Evolutionary conservation across 352 stramenopile species (phyloP).

Genomic region (Pythium scleroteichum): DNA sequence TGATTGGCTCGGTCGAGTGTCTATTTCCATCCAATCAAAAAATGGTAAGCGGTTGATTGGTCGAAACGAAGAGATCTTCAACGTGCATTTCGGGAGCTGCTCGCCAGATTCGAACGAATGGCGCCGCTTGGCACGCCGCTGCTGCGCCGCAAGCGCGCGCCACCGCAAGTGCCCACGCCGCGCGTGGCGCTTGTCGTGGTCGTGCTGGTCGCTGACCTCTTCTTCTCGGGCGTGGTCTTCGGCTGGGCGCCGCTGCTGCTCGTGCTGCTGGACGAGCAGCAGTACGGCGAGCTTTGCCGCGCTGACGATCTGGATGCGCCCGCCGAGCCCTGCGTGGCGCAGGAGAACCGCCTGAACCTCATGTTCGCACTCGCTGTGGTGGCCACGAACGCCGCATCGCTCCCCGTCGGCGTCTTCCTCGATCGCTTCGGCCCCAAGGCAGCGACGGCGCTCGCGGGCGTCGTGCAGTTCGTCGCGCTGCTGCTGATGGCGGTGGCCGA

Average conservation of each 20-base stretch:
- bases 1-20: neutral
- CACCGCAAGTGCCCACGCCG: conserved; percentile 14
- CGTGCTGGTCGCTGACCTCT: conserved; percentile 73
- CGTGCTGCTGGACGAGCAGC: conserved; percentile 73
- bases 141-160: neutral
- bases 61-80: conserved; percentile 6
- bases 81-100: conserved; percentile 6
- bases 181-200: conserved; percentile 63
- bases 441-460: conserved; percentile 42
- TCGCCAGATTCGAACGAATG: neutral
- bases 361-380: conserved; percentile 82
- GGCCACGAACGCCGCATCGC: conserved; percentile 65
- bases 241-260: conserved; percentile 84
- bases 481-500: conserved; percentile 77
- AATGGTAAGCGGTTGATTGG: neutral
- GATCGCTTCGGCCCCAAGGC: conserved; percentile 63
- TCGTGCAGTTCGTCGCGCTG: conserved; percentile 66
- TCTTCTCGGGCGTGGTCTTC: conserved; percentile 86
- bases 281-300: conserved; percentile 76
- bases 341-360: conserved; percentile 84
- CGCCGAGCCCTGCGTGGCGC: conserved; percentile 46
- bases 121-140: neutral
- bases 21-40: conserved; percentile 14
- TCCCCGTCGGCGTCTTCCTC: conserved; percentile 77
- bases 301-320: conserved; percentile 4